Evolutionary conservation across 805 yeast species (phyloP).

Genomic region (Lipomyces kockii): DNA sequence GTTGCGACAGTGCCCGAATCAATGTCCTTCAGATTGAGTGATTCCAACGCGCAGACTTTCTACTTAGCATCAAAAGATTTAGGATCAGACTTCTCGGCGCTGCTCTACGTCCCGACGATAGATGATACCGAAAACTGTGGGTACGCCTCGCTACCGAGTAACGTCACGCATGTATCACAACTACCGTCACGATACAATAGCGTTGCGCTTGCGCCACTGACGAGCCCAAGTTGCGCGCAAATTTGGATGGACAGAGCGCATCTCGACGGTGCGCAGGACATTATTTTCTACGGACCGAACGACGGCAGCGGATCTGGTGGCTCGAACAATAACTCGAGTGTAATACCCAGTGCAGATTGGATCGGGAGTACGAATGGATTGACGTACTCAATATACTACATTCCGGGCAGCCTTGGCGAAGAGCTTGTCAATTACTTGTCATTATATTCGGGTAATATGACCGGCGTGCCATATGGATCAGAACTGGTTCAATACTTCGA

Average conservation of each 20-base stretch:
- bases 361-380: constrained; percentile 11
- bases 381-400: constrained; percentile 30
- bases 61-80: constrained; percentile 15
- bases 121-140: constrained; percentile 17
- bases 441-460: constrained; percentile 35
- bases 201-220: constrained; percentile 33
- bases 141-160: constrained; percentile 9
- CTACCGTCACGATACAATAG: constrained; percentile 32
- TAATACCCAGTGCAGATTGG: constrained; percentile 13
- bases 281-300: constrained; percentile 25
- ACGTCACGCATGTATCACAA: constrained; percentile 23
- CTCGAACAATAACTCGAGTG: neutral
- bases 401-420: constrained; percentile 14
- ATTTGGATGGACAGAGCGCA: constrained; percentile 31
- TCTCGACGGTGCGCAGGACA: constrained; percentile 29
- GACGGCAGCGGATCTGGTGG: constrained; percentile 2
- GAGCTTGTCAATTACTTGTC: constrained; percentile 23
- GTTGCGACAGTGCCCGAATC: constrained; percentile 20
- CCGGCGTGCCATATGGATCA: constrained; percentile 28
- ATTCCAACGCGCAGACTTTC: constrained; percentile 11
- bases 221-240: constrained; percentile 20
- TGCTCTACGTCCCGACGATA: constrained; percentile 30
- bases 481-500: constrained; percentile 24
- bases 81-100: constrained; percentile 17
- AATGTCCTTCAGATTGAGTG: constrained; percentile 20